Conservation (phyloP, 345 rosid genomes). For the Anastatica hierochuntica region DNA sequence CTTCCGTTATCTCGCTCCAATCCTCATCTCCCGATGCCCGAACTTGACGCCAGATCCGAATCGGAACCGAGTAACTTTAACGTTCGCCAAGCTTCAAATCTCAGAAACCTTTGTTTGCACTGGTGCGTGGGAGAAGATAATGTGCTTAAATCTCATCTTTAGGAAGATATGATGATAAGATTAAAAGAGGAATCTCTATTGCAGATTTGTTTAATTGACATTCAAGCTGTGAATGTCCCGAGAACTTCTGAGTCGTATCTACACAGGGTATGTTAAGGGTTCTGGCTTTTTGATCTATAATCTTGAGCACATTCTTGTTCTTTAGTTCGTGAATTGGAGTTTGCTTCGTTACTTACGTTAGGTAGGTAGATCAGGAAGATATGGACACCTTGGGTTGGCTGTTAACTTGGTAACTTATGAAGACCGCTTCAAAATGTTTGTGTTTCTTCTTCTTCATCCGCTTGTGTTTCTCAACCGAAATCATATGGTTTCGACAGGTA, state of each 20-base stretch:
- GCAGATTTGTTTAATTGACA: slow-evolving; percentile 97
- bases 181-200: slow-evolving; percentile 1
- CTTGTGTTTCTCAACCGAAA: neutral
- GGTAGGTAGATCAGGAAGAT: slow-evolving; percentile 98
- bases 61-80: too few species aligned
- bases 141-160: neutral
- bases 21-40: too few species aligned
- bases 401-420: too few species aligned
- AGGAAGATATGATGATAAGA: slow-evolving; percentile 3
- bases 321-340: neutral
- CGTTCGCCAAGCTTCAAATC: slow-evolving; percentile 95
- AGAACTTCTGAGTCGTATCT: slow-evolving; percentile 92
- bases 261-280: slow-evolving; percentile 65
- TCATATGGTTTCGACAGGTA: slow-evolving; percentile 45
- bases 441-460: neutral
- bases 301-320: neutral
- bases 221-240: slow-evolving; percentile 98
- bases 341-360: slow-evolving; percentile 17
- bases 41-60: too few species aligned
- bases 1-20: too few species aligned
- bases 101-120: slow-evolving; percentile 98
- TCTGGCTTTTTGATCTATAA: neutral
- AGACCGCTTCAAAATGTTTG: slow-evolving; percentile 94
- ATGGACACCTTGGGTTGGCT: slow-evolving; percentile 97
- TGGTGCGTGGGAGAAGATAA: slow-evolving; percentile 37